Percentiles rank a stretch among this genome's conserved stretches.
Conservation (phyloP, 139 green algal genomes). For the Chlorella sp. region DNA sequence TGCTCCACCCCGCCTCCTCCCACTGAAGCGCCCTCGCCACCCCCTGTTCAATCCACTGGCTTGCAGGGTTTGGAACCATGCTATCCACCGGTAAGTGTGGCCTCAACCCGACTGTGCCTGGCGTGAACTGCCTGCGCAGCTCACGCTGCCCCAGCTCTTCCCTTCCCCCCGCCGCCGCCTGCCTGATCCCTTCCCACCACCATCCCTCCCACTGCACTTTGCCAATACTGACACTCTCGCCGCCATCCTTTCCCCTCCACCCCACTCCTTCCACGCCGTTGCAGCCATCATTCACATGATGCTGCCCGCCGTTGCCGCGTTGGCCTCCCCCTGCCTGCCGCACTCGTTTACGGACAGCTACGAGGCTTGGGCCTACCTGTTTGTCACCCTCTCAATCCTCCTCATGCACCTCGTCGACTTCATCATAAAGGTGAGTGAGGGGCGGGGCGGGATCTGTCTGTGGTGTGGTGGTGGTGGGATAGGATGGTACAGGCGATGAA, state of each 20-base stretch:
- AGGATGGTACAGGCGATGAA: no score
- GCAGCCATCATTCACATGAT: constrained; percentile 37
- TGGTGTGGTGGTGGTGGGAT: not conserved
- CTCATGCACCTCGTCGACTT: constrained; percentile 33
- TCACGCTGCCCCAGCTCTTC: not conserved
- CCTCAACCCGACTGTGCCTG: no score
- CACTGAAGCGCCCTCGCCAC: no score
- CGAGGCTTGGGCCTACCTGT: constrained; percentile 51
- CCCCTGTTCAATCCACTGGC: not conserved
- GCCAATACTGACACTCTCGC: not conserved
- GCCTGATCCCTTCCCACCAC: not conserved
- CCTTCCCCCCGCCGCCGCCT: no score
- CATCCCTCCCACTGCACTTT: not conserved
- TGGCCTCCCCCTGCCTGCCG: constrained; percentile 45
- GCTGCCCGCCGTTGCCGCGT: not conserved
- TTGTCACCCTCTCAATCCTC: constrained; percentile 37
- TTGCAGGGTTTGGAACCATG: constrained; percentile 25
- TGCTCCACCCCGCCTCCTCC: no score
- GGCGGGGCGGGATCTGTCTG: no score
- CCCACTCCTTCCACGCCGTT: not conserved
- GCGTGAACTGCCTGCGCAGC: no score
- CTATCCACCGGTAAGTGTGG: not conserved
- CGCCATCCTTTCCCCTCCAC: no score
- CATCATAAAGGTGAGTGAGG: not conserved
- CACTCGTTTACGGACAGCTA: constrained; percentile 21